Conservation (phyloP, 202 grass and related monocot species). For the Hordeum pubiflorum region DNA sequence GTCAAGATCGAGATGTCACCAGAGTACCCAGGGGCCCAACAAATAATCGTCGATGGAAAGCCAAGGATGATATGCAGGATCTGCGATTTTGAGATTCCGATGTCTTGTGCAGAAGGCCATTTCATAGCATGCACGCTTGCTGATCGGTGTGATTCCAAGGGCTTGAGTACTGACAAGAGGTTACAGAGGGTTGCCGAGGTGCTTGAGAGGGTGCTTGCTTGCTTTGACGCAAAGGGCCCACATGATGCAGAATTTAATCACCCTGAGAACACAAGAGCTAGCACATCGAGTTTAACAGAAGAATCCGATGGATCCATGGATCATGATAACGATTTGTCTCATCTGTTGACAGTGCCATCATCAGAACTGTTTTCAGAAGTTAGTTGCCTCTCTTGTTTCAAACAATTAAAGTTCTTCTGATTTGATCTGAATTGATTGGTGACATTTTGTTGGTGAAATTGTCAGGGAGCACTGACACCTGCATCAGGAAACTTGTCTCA, state of each 20-base stretch:
- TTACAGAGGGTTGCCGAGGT: constrained; percentile 60
- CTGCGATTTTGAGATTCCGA: constrained; percentile 92
- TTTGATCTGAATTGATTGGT: constrained; percentile 23
- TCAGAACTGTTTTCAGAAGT: constrained; percentile 47
- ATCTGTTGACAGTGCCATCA: constrained; percentile 26
- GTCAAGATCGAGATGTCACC: constrained; percentile 16
- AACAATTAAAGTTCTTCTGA: background rate
- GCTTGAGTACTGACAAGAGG: constrained; percentile 59
- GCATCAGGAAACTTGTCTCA: constrained; percentile 51
- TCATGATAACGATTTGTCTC: constrained; percentile 41
- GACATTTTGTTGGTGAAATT: constrained; percentile 18
- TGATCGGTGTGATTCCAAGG: constrained; percentile 87
- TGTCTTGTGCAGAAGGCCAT: constrained; percentile 59
- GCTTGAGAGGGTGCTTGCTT: constrained; percentile 58
- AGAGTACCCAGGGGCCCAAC: constrained; percentile 39
- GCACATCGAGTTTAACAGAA: constrained; percentile 30
- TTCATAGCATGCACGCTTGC: constrained; percentile 74
- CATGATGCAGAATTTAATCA: constrained; percentile 15
- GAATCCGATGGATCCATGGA: constrained; percentile 23
- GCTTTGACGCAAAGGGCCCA: constrained; percentile 31
- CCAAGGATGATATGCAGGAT: constrained; percentile 89
- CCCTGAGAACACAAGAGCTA: constrained; percentile 31
- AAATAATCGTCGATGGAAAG: constrained; percentile 38
- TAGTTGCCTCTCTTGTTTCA: constrained; percentile 31
- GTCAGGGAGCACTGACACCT: constrained; percentile 28